Base-by-base conservation (phyloP, 2,329 filamentous ascomycete species). In the Biscogniauxia mediterranea region DNA sequence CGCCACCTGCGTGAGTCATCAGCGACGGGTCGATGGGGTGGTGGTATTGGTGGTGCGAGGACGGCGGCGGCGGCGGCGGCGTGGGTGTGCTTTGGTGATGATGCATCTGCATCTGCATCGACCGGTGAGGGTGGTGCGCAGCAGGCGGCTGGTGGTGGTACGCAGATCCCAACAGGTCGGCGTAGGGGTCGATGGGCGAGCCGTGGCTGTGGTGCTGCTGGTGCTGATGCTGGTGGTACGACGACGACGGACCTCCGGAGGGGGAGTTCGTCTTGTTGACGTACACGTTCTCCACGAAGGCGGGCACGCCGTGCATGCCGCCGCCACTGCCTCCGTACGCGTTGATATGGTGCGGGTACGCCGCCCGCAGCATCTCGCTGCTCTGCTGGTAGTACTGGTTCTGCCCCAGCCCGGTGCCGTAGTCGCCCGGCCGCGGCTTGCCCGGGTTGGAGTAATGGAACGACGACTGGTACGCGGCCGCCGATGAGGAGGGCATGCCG, bases 381-480 rank as follows among this genome's bases (percentile, higher is more conserved):
- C 67, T 68, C 52, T 78, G 77, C 56, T 77, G 77, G 65, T 78
- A 78, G 65, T 78, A 76, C 28, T 75, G 74, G 42, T 68, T 68
- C 9, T 69, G 66, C 1, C 65, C 62, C 15, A 76, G 60, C 19
- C 68, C 64, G 1, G 70, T 64, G 17, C 73, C 75, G 66, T 80
- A 81, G 19, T 73, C 72, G 23, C 69, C 67, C n/a, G 77, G 71
- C 58, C 75, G 64, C n/a, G 74, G 73, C 67, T 77, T 77, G 19
- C 70, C 72, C 3, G 74, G 72, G 62, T 76, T 74, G 42, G 66
- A 65, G 62, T 73, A 74, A 23, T 76, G 73, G 59, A 76, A 77
- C 7, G 72, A 66, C 15, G 76, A 76, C 25, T 70, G 67, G 56
- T 71, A 71, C 17, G 38, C 38, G 6, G 38, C 38, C 13, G 55